These are phyloP conservation scores for Wickerhamomyces subpelliculosus DNA, from an alignment of 805 yeast genomes.

Conservation along the genomic window DNA sequence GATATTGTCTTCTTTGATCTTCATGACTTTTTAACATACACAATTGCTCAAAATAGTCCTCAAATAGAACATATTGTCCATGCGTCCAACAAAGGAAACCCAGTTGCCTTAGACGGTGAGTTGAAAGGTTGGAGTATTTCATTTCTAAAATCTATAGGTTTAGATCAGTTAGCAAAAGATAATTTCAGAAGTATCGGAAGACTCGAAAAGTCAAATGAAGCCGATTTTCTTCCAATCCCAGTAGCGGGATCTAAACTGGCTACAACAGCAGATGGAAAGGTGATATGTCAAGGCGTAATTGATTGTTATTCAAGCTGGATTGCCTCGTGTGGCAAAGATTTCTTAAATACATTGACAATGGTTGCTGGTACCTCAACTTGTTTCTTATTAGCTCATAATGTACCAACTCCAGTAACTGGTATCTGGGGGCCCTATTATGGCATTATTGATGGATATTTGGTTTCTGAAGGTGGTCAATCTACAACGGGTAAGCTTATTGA, in stretches of 20 bases:
- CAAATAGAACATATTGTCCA: constrained; percentile 1
- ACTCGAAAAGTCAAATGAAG: constrained; percentile 12
- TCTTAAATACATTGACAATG: constrained; percentile 31
- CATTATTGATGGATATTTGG: constrained; percentile 23
- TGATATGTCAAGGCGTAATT: constrained; percentile 42
- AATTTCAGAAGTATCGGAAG: constrained; percentile 24
- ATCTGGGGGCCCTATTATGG: constrained; percentile 56
- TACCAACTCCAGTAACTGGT: constrained; percentile 28
- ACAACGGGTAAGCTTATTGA: constrained; percentile 51
- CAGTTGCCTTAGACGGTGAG: constrained; percentile 49
- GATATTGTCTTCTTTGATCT: constrained; percentile 40
- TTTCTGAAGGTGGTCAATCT: constrained; percentile 53
- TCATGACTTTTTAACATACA: constrained; percentile 35
- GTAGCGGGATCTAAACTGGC: constrained; percentile 27
- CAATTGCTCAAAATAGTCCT: constrained; percentile 7
- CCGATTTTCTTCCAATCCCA: constrained; percentile 19
- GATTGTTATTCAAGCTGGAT: constrained; percentile 57
- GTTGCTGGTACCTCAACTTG: constrained; percentile 64
- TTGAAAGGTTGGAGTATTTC: constrained; percentile 43
- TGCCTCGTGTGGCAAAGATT: constrained; percentile 24
- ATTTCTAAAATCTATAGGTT: constrained; percentile 19
- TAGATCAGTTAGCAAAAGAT: constrained; percentile 9
- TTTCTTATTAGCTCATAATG: constrained; percentile 28
- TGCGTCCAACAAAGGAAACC: constrained; percentile 7
- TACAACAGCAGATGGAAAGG: constrained; percentile 2